Evolutionary conservation across 2,329 filamentous ascomycete species (phyloP).

Genomic region (Colletotrichum sp.): DNA sequence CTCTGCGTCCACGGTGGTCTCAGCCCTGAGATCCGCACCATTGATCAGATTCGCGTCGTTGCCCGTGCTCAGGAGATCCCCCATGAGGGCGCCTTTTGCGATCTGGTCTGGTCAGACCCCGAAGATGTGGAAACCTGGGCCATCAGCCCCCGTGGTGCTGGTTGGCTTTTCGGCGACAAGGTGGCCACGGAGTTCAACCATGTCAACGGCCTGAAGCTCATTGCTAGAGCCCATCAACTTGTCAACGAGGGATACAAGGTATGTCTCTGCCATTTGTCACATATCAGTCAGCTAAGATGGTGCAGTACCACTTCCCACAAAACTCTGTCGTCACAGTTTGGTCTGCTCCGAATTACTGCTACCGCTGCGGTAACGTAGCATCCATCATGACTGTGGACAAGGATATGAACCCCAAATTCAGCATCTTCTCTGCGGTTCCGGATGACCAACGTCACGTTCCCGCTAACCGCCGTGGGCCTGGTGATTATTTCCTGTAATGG

Average conservation of each 20-base stretch:
- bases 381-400: slow-evolving; percentile 93
- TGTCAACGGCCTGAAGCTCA: slow-evolving; percentile 94
- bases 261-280: slow-evolving; percentile 18
- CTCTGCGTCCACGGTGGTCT: slow-evolving; percentile 96
- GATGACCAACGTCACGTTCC: slow-evolving; percentile 84
- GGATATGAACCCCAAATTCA: slow-evolving; percentile 88
- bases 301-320: slow-evolving; percentile 89
- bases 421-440: slow-evolving; percentile 88
- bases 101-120: slow-evolving; percentile 97
- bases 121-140: slow-evolving; percentile 98
- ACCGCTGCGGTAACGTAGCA: slow-evolving; percentile 93
- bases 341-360: slow-evolving; percentile 97
- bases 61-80: slow-evolving; percentile 97
- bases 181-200: slow-evolving; percentile 98
- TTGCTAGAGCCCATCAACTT: slow-evolving; percentile 95
- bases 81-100: slow-evolving; percentile 97
- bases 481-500: slow-evolving; percentile 70
- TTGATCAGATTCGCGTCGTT: slow-evolving; percentile 99
- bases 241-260: slow-evolving; percentile 99
- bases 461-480: slow-evolving; percentile 69
- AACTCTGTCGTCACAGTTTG: slow-evolving; percentile 97
- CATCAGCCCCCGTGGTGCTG: slow-evolving; percentile 91
- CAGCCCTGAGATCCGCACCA: slow-evolving; percentile 90
- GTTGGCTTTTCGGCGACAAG: slow-evolving; percentile 96
- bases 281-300: slow-evolving; percentile 22